phyloP scores from a whole-genome alignment of 805 yeast genomes.

The Starmerella sp. region DNA sequence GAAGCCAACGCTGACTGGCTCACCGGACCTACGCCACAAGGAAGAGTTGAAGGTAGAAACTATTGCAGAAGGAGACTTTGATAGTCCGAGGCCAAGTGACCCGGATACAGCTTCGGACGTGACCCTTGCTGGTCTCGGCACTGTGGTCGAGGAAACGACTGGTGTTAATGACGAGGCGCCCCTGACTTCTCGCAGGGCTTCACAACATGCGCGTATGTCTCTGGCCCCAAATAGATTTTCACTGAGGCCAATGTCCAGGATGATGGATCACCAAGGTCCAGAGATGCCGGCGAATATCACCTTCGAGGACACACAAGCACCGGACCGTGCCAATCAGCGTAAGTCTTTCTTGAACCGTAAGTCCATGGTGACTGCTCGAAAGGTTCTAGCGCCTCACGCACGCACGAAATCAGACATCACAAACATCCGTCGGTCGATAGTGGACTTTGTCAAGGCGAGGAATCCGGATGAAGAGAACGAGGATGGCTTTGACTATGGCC shows the following conservation, averaged over 20 bases:
- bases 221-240: neutral
- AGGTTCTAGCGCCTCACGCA: neutral
- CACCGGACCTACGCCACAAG: neutral
- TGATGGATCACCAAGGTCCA: no score
- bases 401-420: neutral
- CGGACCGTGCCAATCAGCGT: no score
- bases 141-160: neutral
- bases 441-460: conserved; percentile 9
- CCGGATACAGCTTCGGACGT: neutral
- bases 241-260: neutral
- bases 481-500: conserved; percentile 13
- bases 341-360: neutral
- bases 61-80: neutral
- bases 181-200: neutral
- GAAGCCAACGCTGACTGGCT: neutral
- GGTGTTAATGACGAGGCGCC: no score
- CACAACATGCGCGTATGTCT: neutral
- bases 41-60: neutral
- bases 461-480: conserved; percentile 12
- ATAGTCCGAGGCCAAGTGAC: neutral
- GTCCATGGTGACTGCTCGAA: neutral
- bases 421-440: conserved; percentile 1
- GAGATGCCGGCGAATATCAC: no score
- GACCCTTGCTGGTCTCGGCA: neutral
- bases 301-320: no score